Evolutionary conservation across 129 eudicot species (phyloP).

Genomic region (Logfia minima): DNA sequence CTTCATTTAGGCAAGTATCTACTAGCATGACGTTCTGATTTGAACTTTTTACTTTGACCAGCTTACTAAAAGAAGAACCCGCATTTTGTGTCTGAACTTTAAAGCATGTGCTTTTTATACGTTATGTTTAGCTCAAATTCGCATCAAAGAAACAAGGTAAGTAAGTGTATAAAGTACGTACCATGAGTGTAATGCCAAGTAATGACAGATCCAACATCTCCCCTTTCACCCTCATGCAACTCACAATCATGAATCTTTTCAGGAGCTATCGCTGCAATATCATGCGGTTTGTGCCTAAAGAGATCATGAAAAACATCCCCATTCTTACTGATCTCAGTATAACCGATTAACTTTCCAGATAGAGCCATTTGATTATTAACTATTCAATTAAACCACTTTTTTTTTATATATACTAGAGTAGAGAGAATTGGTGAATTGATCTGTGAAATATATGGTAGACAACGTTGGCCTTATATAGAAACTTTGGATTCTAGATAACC

Average conservation of each 20-base stretch:
- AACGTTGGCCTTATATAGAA: slow-evolving; percentile 4
- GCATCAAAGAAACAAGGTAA: neutral
- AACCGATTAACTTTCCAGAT: slow-evolving; percentile 25
- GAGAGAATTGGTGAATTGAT: neutral
- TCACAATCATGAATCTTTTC: slow-evolving; percentile 36
- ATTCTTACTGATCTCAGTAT: slow-evolving; percentile 27
- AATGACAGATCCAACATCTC: slow-evolving; percentile 33
- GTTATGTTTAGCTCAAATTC: neutral
- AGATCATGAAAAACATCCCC: slow-evolving; percentile 42
- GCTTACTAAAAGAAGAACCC: no score
- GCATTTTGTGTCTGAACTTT: no score
- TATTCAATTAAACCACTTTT: neutral
- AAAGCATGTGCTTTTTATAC: neutral
- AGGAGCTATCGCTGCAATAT: slow-evolving; percentile 20
- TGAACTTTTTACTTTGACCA: neutral
- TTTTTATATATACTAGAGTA: neutral
- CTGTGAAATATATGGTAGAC: neutral
- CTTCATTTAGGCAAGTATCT: no score
- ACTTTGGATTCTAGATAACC: neutral
- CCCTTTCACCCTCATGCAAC: slow-evolving; percentile 34
- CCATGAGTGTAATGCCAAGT: slow-evolving; percentile 36
- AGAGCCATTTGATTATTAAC: neutral
- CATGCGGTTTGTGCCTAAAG: slow-evolving; percentile 33
- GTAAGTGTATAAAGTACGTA: neutral
- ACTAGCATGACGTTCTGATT: no score